These are phyloP conservation scores for Carex cristatella DNA, from an alignment of 176 grass and related monocot genomes.

Conservation along the genomic window DNA sequence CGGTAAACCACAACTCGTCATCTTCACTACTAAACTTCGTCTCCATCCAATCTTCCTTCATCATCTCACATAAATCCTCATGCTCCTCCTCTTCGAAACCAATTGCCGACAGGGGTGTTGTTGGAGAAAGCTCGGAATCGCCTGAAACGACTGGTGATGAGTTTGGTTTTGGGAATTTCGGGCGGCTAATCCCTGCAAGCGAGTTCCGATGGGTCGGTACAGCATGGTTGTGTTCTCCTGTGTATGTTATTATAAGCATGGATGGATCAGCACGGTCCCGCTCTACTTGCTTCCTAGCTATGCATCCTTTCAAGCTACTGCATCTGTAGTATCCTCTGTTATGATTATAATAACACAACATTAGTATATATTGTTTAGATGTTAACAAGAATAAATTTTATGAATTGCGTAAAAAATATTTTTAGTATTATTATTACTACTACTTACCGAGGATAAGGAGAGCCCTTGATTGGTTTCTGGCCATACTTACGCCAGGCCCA, in stretches of 20 bases:
- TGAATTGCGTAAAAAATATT: not conserved
- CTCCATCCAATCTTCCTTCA: slow-evolving; percentile 24
- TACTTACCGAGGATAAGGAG: slow-evolving; percentile 85
- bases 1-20: slow-evolving; percentile 16
- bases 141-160: not conserved
- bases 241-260: slow-evolving; percentile 83
- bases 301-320: slow-evolving; percentile 89
- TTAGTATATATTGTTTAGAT: slow-evolving; percentile 10
- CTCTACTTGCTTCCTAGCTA: slow-evolving; percentile 92
- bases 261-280: slow-evolving; percentile 59
- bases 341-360: not conserved
- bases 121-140: slow-evolving; percentile 23
- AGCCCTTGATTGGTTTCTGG: slow-evolving; percentile 99
- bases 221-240: slow-evolving; percentile 83
- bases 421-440: not conserved
- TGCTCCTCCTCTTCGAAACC: slow-evolving; percentile 20
- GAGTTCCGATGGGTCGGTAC: slow-evolving; percentile 82
- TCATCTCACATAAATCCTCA: slow-evolving; percentile 23
- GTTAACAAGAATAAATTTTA: slow-evolving; percentile 8
- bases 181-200: slow-evolving; percentile 77
- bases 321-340: slow-evolving; percentile 91
- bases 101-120: slow-evolving; percentile 4
- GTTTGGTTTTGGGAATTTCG: slow-evolving; percentile 32
- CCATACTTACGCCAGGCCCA: slow-evolving; percentile 99
- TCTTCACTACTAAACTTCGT: slow-evolving; percentile 11